Base-by-base conservation (phyloP, 2,329 filamentous ascomycete genomes). In the Alternaria gaisen region DNA sequence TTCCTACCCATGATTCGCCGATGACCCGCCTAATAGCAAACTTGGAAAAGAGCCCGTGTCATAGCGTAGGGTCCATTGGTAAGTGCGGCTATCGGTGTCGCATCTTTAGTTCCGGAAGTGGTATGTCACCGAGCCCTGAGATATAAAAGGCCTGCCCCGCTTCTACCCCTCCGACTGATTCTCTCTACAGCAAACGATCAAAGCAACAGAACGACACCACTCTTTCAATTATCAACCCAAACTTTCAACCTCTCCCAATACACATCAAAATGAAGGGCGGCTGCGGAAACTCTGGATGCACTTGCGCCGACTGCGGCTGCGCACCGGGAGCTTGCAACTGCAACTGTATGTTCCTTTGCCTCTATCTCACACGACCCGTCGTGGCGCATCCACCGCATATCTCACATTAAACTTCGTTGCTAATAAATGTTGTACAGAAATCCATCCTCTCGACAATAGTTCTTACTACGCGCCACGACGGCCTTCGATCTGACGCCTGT, bases 221-320 rank as follows among this genome's bases (percentile, higher is more conserved):
- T 42, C 48, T 34, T 50, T 53, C 36, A 42, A 58, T 46, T 56
- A 43, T 40, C 48, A 36, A 51, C 58, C 44, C 56, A 61, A 58
- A 53, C 51, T 44, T 47, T 52, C 57, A 51, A 57, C 46, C 53
- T 56, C 48, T 57, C 43, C 41, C 38, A 59, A 51, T 32, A 42
- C 48, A 34, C n/a, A 53, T 67, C 66, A 76, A 70, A 28, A 77
- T 77, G 74, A 71, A 73, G 65, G 52, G 56, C 46, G 73, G 72
- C 71, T 77, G 74, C 64, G 72, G 73, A 73, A 73, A 70, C 65
- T 61, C 69, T 60, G 69, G 71, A 56, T 77, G 74, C 73, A 70
- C 68, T 60, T 77, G 74, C 70, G 72, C 71, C 69, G 69, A 74
- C 59, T 77, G 74, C 69, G 66, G 67, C 61, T 77, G 74, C 68